A percentile compares a stretch with the other conserved stretches of the same genome.
phyloP scores from a whole-genome alignment of 1,139 yeast species.

The Debaryomycetaceae sp. region DNA sequence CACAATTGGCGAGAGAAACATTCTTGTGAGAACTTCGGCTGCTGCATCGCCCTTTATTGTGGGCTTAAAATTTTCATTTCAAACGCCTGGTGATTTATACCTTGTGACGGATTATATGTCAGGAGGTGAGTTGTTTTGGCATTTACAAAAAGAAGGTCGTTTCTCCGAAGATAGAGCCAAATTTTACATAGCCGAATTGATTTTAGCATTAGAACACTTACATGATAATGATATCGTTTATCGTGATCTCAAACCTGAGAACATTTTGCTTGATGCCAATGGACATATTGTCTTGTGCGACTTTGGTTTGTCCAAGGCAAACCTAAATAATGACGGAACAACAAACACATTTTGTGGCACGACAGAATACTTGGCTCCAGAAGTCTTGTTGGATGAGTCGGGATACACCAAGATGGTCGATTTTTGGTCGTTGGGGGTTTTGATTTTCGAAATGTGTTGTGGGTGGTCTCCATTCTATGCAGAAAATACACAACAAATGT shows the following conservation, averaged over 20 bases:
- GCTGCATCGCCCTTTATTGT: constrained; percentile 89
- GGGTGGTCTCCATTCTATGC: constrained; percentile 99
- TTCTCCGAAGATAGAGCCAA: constrained; percentile 90
- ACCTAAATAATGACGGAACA: constrained; percentile 80
- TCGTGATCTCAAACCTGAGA: constrained; percentile 94
- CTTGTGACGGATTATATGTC: constrained; percentile 96
- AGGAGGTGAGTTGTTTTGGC: constrained; percentile 98
- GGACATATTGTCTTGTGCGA: constrained; percentile 97
- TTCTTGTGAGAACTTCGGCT: constrained; percentile 81
- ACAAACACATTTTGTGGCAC: constrained; percentile 98
- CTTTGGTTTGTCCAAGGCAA: constrained; percentile 94
- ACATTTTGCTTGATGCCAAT: constrained; percentile 87
- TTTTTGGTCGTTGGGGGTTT: constrained; percentile 80
- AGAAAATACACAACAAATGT: constrained; percentile 96
- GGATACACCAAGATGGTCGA: constrained; percentile 88
- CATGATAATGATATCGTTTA: constrained; percentile 93
- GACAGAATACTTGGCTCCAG: constrained; percentile 86
- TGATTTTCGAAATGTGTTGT: constrained; percentile 88
- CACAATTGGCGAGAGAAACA: constrained; percentile 94
- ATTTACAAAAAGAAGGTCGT: constrained; percentile 92
- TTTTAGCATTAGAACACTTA: constrained; percentile 84
- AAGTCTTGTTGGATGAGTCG: constrained; percentile 73
- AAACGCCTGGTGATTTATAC: constrained; percentile 87
- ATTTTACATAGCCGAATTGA: constrained; percentile 93
- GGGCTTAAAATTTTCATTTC: constrained; percentile 91